These are phyloP conservation scores for Hemileia vastatrix DNA, from an alignment of 1,284 basidiomycete genomes.

Conservation along the genomic window DNA sequence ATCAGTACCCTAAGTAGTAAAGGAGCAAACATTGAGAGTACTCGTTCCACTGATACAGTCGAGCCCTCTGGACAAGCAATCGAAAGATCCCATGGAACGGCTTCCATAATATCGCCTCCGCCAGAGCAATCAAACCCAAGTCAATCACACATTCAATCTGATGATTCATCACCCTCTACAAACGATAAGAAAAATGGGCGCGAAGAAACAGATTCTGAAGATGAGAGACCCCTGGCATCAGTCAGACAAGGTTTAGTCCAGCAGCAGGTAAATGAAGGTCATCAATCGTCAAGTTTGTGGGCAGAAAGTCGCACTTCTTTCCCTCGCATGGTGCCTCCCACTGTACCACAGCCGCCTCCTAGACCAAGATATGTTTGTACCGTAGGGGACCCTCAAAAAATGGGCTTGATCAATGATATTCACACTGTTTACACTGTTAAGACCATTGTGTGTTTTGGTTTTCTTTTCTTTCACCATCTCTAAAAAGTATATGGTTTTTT, in stretches of 20 bases:
- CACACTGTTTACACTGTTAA: conserved; percentile 92
- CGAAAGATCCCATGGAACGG: too few relatives aligned
- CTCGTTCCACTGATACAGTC: too few relatives aligned
- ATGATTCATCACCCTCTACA: too few relatives aligned
- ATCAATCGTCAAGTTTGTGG: background rate
- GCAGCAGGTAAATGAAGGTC: conserved; percentile 7
- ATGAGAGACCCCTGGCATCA: conserved; percentile 17
- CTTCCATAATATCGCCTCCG: too few relatives aligned
- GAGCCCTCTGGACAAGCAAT: too few relatives aligned
- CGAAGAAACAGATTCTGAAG: conserved; percentile 13
- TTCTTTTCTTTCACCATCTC: background rate
- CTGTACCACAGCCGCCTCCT: background rate
- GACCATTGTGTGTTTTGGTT: conserved; percentile 54
- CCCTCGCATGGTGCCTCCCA: background rate
- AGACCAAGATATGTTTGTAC: conserved; percentile 57
- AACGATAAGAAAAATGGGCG: too few relatives aligned
- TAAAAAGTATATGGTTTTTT: background rate
- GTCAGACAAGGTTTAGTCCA: conserved; percentile 18
- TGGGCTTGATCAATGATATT: conserved; percentile 79
- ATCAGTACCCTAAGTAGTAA: too few relatives aligned
- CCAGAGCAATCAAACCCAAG: too few relatives aligned
- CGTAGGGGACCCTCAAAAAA: conserved; percentile 84
- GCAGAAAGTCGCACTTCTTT: background rate
- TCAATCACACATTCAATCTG: too few relatives aligned
- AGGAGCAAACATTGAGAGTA: too few relatives aligned